Base-by-base conservation (phyloP, 345 rosid genomes). In the Aurinia saxatilis region DNA sequence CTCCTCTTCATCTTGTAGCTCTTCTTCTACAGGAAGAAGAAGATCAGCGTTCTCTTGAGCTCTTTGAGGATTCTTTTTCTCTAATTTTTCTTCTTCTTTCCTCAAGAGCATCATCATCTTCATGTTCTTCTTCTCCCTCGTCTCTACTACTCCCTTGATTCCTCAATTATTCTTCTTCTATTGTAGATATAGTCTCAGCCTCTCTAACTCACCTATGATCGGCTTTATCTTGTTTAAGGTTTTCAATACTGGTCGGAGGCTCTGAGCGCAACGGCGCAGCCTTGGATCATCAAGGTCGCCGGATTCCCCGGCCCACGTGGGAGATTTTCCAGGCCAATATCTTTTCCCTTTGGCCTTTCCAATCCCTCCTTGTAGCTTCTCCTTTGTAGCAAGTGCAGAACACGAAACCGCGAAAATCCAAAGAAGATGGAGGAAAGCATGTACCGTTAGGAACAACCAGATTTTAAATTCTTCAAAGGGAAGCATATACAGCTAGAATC, bases 231-330 rank as follows among this genome's bases (percentile, higher is more conserved):
- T 79, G 76, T 1, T 81, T 78, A 6, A 82, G 77, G 41, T 79
- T 77, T 45, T 83, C 85, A 11, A 55, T 37, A 67, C 68, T 71
- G n/a, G n/a, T n/a, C n/a, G n/a, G n/a, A 29, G 79, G n/a, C n/a
- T n/a, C n/a, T n/a, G n/a, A n/a, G n/a, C 83, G 72, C 79, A 46
- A 71, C 86, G 83, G 9, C 81, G 82, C 59, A 84, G 63, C 75
- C 55, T 47, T n/a, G n/a, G n/a, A n/a, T n/a, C n/a, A n/a, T n/a
- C n/a, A n/a, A n/a, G n/a, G n/a, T n/a, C n/a, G n/a, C n/a, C n/a
- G n/a, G n/a, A n/a, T n/a, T n/a, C n/a, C n/a, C n/a, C n/a, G n/a
- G n/a, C n/a, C n/a, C n/a, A n/a, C n/a, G n/a, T n/a, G n/a, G n/a
- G n/a, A n/a, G n/a, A n/a, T n/a, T n/a, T n/a, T n/a, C n/a, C n/a